Conservation (phyloP, 805 yeast species). For the Saccharomycopsis malanga region DNA sequence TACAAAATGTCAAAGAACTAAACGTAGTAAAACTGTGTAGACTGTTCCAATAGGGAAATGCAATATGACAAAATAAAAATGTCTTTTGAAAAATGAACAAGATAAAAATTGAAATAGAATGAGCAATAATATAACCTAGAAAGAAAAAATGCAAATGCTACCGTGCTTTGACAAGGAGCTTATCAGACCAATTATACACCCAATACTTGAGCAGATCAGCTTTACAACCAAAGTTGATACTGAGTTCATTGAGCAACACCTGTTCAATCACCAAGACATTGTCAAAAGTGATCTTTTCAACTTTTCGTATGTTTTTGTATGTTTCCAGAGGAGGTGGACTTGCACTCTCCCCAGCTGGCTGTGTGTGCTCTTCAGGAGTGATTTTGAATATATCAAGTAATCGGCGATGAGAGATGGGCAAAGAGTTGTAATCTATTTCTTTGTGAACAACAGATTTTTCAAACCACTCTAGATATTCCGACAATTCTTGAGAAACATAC, state of each 20-base stretch:
- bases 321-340: too few relatives aligned
- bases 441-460: slow-evolving; percentile 29
- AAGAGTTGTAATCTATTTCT: slow-evolving; percentile 28
- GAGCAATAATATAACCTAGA: too few relatives aligned
- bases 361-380: background rate
- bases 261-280: slow-evolving; percentile 15
- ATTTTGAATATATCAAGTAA: slow-evolving; percentile 24
- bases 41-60: too few relatives aligned
- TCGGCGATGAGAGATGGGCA: slow-evolving; percentile 23
- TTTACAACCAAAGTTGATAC: slow-evolving; percentile 21
- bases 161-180: background rate
- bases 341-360: background rate
- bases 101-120: too few relatives aligned
- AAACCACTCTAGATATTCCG: slow-evolving; percentile 46
- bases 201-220: slow-evolving; percentile 7
- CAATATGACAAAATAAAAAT: too few relatives aligned
- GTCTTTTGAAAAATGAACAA: too few relatives aligned
- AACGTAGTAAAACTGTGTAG: too few relatives aligned
- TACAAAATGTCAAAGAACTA: too few relatives aligned
- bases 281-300: background rate
- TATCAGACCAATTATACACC: slow-evolving; percentile 16
- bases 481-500: slow-evolving; percentile 34
- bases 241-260: slow-evolving; percentile 17
- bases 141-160: too few relatives aligned
- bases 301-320: background rate